phyloP scores from a whole-genome alignment of 306 rosid genomes.

The Dalbergia cochinchinensis region DNA sequence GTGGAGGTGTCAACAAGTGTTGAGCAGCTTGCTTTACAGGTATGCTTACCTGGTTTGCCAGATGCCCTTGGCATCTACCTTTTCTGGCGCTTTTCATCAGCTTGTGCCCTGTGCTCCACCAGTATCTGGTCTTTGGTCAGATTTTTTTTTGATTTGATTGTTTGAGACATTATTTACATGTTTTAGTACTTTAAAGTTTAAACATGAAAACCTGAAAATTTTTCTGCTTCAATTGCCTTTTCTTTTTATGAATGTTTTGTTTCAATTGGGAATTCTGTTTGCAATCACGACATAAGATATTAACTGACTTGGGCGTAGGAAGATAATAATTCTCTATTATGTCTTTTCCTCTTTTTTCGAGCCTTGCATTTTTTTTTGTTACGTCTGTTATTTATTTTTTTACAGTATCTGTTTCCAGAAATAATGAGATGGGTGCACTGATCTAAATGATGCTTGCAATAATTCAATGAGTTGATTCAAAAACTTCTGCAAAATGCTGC shows the following conservation, averaged over 20 bases:
- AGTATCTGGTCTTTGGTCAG: conserved; percentile 14
- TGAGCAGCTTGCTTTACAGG: conserved; percentile 96
- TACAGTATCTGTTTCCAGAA: too few relatives aligned
- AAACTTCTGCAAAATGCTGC: too few relatives aligned
- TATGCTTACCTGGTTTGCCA: conserved; percentile 44
- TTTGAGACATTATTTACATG: conserved; percentile 11
- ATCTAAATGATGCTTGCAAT: too few relatives aligned
- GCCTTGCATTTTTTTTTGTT: not conserved
- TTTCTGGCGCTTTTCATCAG: conserved; percentile 27
- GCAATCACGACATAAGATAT: conserved; percentile 2
- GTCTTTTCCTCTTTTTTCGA: not conserved
- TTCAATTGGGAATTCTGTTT: not conserved
- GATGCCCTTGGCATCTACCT: conserved; percentile 41
- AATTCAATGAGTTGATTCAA: too few relatives aligned
- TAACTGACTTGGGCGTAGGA: not conserved
- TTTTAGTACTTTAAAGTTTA: conserved; percentile 23
- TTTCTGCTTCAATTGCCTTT: not conserved
- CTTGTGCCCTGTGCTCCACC: not conserved
- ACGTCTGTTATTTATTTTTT: not conserved
- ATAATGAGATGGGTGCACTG: too few relatives aligned
- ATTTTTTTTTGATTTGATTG: conserved; percentile 35
- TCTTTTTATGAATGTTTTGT: too few relatives aligned
- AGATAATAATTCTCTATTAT: conserved; percentile 8
- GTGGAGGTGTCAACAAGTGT: conserved; percentile 83
- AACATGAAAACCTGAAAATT: too few relatives aligned